Conservation (phyloP, 257 asterid species). For the Echites panduratus region DNA sequence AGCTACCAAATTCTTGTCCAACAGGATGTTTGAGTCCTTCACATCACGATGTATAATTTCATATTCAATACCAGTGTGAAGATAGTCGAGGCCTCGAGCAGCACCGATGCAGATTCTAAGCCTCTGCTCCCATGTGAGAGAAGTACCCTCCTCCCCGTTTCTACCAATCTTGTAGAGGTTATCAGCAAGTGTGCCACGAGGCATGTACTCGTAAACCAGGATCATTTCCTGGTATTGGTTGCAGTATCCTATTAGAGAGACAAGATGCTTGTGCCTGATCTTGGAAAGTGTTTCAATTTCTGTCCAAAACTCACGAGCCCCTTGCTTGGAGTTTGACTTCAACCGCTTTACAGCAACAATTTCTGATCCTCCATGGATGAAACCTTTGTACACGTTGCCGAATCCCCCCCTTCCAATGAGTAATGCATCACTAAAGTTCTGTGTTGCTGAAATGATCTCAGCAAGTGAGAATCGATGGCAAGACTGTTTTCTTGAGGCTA, state of each 20-base stretch:
- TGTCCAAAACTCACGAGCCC: constrained; percentile 17
- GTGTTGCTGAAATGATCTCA: constrained; percentile 7
- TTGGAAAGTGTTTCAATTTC: constrained; percentile 20
- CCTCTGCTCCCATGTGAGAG: constrained; percentile 17
- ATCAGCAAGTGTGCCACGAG: constrained; percentile 12
- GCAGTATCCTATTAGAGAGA: constrained; percentile 19
- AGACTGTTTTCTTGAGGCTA: neutral
- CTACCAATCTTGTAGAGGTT: neutral
- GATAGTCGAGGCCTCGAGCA: constrained; percentile 21
- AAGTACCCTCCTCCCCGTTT: neutral
- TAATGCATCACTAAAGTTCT: constrained; percentile 4
- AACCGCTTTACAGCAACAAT: constrained; percentile 15
- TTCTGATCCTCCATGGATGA: neutral
- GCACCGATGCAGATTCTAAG: constrained; percentile 18
- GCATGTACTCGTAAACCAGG: constrained; percentile 12
- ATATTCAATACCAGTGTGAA: constrained; percentile 12
- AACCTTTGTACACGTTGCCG: constrained; percentile 12
- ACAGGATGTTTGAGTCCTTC: constrained; percentile 16
- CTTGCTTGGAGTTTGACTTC: constrained; percentile 15
- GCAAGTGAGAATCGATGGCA: neutral
- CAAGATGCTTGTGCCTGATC: constrained; percentile 15
- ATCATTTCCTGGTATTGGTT: constrained; percentile 10
- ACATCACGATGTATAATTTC: constrained; percentile 16
- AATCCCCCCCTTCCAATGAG: constrained; percentile 11
- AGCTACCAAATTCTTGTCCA: constrained; percentile 2